A percentile compares a stretch with the other conserved stretches of the same genome.
Evolutionary conservation across 306 rosid genomes (phyloP).

Genomic region (Glycyrrhiza uralensis): DNA sequence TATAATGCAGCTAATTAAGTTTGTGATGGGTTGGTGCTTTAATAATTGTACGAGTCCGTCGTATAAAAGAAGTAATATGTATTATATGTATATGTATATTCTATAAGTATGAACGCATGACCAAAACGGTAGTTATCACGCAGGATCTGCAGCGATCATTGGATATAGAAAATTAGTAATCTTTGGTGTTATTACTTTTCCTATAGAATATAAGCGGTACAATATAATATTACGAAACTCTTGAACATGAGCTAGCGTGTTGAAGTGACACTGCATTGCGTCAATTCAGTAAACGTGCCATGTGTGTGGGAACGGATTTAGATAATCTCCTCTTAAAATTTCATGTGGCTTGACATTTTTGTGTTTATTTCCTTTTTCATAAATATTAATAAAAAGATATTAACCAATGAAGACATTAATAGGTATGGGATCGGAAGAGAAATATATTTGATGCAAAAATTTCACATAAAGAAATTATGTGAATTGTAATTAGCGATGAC

Average conservation of each 20-base stretch:
- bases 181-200: background rate
- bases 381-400: no score
- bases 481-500: no score
- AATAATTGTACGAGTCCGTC: background rate
- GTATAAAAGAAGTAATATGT: background rate
- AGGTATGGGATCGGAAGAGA: no score
- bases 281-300: slow-evolving; percentile 10
- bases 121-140: background rate
- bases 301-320: no score
- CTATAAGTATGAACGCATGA: slow-evolving; percentile 7
- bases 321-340: no score
- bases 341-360: no score
- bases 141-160: background rate
- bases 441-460: no score
- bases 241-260: background rate
- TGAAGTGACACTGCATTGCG: background rate
- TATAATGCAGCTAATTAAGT: background rate
- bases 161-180: background rate
- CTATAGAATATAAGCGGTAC: background rate
- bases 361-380: no score
- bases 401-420: no score
- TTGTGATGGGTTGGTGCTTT: slow-evolving; percentile 23
- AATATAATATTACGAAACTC: background rate
- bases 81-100: background rate
- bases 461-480: no score